phyloP scores from a whole-genome alignment of 2,329 filamentous ascomycete genomes.

The Cladophialophora psammophila region DNA sequence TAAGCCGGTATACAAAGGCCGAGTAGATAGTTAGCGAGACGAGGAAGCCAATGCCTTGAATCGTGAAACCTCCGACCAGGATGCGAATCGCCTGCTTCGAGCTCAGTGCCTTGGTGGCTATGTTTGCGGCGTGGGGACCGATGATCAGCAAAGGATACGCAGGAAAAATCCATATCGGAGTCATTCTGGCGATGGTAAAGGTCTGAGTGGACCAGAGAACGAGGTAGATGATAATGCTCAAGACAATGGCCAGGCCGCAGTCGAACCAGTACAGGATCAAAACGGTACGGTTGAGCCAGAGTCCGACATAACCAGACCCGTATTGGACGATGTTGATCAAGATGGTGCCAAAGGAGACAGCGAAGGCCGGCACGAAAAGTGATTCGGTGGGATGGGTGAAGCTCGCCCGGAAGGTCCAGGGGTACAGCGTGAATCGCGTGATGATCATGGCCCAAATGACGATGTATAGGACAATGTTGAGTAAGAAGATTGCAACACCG shows the following conservation, averaged over 20 bases:
- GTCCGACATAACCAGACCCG: slow-evolving; percentile 67
- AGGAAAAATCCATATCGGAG: slow-evolving; percentile 86
- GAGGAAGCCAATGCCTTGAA: slow-evolving; percentile 71
- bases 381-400: slow-evolving; percentile 80
- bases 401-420: slow-evolving; percentile 73
- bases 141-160: slow-evolving; percentile 81
- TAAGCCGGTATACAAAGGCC: slow-evolving; percentile 83
- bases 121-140: slow-evolving; percentile 72
- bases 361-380: slow-evolving; percentile 74
- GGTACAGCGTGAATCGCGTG: slow-evolving; percentile 72
- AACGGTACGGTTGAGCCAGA: slow-evolving; percentile 69
- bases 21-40: slow-evolving; percentile 80
- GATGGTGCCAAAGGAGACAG: slow-evolving; percentile 75
- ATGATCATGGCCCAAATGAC: slow-evolving; percentile 69
- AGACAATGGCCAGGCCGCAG: slow-evolving; percentile 68
- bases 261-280: slow-evolving; percentile 78
- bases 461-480: slow-evolving; percentile 70
- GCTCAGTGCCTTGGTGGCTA: slow-evolving; percentile 57
- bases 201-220: slow-evolving; percentile 72
- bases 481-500: slow-evolving; percentile 67
- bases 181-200: slow-evolving; percentile 82
- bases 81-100: slow-evolving; percentile 58
- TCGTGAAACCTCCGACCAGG: slow-evolving; percentile 65
- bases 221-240: slow-evolving; percentile 76
- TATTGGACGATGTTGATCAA: slow-evolving; percentile 82